These are phyloP conservation scores for Rubus parviflorus DNA, from an alignment of 306 rosid species.

Conservation along the genomic window DNA sequence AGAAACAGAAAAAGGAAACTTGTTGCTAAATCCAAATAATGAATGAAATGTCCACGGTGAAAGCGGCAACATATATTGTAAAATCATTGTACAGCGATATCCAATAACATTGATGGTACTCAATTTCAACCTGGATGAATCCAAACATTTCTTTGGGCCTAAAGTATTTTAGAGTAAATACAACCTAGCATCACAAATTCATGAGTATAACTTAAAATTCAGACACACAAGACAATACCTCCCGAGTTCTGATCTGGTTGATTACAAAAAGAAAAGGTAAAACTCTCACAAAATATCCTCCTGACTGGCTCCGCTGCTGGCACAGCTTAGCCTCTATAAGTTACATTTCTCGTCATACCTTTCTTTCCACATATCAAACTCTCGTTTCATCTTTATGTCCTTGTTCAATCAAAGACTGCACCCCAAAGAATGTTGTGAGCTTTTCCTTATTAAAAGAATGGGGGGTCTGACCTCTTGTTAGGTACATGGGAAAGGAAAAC, in stretches of 20 bases:
- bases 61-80: not conserved
- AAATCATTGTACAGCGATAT: not conserved
- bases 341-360: slow-evolving; percentile 43
- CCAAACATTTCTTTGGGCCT: slow-evolving; percentile 3
- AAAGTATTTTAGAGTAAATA: not conserved
- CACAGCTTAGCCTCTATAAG: slow-evolving; percentile 33
- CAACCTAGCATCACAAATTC: slow-evolving; percentile 35
- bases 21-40: not conserved
- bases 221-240: slow-evolving; percentile 32
- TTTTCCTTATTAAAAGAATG: slow-evolving; percentile 45
- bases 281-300: slow-evolving; percentile 32
- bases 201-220: slow-evolving; percentile 37
- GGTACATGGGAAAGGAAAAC: slow-evolving; percentile 50
- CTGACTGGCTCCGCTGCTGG: slow-evolving; percentile 45
- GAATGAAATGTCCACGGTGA: not conserved
- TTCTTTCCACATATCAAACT: slow-evolving; percentile 44
- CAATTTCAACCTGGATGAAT: slow-evolving; percentile 4
- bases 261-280: slow-evolving; percentile 29
- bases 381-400: slow-evolving; percentile 32
- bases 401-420: slow-evolving; percentile 49
- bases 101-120: not conserved
- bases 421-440: slow-evolving; percentile 52
- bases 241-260: slow-evolving; percentile 28
- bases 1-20: no score
- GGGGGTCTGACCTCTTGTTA: slow-evolving; percentile 43